phyloP scores from a whole-genome alignment of 2,329 filamentous ascomycete species.

The Stagonosporopsis chrysanthemi region DNA sequence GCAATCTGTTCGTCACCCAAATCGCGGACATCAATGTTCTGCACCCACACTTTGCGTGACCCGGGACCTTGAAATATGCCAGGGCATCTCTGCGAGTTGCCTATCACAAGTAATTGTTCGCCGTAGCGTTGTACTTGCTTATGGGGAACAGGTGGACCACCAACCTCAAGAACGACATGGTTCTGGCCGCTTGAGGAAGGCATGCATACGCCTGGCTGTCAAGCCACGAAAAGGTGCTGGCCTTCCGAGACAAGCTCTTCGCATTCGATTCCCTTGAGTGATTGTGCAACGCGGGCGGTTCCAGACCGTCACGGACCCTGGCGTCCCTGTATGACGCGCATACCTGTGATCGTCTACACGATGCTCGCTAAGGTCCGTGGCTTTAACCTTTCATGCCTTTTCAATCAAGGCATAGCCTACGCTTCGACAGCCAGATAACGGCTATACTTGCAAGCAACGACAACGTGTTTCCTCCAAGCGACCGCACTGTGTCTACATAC shows the following conservation, averaged over 20 bases:
- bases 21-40: conserved; percentile 6
- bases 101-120: neutral
- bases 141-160: neutral
- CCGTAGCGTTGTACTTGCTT: neutral
- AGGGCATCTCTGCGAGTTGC: conserved; percentile 1
- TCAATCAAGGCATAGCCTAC: conserved; percentile 7
- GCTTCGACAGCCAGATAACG: conserved; percentile 6
- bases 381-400: conserved; percentile 21
- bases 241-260: conserved; percentile 14
- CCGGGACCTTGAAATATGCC: conserved; percentile 5
- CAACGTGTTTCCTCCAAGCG: neutral
- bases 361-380: conserved; percentile 8
- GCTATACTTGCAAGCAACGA: conserved; percentile 3
- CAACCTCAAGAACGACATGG: conserved; percentile 9
- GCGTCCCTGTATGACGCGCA: conserved; percentile 8
- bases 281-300: conserved; percentile 19
- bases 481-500: neutral
- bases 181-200: conserved; percentile 12
- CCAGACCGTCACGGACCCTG: conserved; percentile 23
- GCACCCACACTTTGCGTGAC: conserved; percentile 7
- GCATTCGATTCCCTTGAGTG: conserved; percentile 8
- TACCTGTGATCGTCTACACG: conserved; percentile 6
- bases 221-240: conserved; percentile 11
- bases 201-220: conserved; percentile 22
- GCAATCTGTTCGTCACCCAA: neutral